Percentiles rank a stretch among this genome's conserved stretches.
Evolutionary conservation across 257 asterid genomes (phyloP).

Genomic region (Salvia rosmarinus): DNA sequence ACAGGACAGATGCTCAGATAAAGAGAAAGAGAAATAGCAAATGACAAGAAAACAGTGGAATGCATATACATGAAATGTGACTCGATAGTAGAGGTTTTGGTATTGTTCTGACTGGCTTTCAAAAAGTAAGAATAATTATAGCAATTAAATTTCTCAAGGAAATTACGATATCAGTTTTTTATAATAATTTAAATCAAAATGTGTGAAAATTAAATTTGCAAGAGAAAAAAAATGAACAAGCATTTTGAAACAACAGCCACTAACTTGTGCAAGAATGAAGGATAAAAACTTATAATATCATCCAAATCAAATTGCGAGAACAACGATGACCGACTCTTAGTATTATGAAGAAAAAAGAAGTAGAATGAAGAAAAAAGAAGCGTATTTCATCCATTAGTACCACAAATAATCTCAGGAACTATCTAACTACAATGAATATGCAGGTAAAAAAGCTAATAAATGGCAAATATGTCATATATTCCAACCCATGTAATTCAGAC

Average conservation of each 20-base stretch:
- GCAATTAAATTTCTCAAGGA: not conserved
- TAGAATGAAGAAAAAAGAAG: not conserved
- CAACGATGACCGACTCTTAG: not conserved
- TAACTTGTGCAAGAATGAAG: not conserved
- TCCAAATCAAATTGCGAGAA: not conserved
- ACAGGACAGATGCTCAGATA: not conserved
- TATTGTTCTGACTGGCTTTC: not conserved
- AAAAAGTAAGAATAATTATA: not conserved
- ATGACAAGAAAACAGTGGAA: not conserved
- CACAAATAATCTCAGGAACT: not conserved
- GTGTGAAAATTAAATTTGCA: conserved; percentile 3
- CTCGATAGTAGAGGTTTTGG: not conserved
- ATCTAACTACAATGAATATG: not conserved
- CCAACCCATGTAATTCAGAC: conserved; percentile 5
- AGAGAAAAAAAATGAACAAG: not conserved
- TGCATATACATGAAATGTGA: not conserved
- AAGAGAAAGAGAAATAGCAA: not conserved
- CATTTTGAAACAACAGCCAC: conserved; percentile 1
- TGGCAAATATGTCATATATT: not conserved
- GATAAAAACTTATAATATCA: not conserved
- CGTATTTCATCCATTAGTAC: not conserved
- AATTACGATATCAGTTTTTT: not conserved
- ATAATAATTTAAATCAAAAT: not conserved
- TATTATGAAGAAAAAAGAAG: not conserved
- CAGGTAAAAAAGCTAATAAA: not conserved